Base-by-base conservation (phyloP, 352 stramenopile genomes). In the Phytophthora multivora region DNA sequence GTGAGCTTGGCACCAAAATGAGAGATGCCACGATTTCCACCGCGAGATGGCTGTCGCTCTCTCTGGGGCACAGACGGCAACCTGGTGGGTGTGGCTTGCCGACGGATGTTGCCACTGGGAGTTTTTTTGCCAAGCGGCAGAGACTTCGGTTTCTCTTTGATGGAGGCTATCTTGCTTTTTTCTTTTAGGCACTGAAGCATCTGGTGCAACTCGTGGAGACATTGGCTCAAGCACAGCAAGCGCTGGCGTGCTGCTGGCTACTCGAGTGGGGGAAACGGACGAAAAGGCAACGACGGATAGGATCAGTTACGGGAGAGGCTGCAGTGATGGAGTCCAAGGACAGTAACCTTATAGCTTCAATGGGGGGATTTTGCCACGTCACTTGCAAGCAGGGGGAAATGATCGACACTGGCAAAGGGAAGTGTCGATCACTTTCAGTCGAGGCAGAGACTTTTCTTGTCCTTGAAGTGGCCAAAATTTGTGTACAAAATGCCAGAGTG, bases 101-200 rank as follows among this genome's bases (percentile, higher is more conserved):
- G 38, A 25, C 23, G 53, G 42, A 54, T 55, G 54, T 54, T 43
- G 30, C 47, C 30, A 10, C 10, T 26, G 46, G 41, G 21, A 31
- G 54, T 54, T 58, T 71, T 59, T 55, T 36, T 45, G 18, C 16
- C 10, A 4, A 52, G 50, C 38, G 63, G 63, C 57, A 71, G 49
- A 71, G 63, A 46, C 63, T 63, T 18, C 58, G 18, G 51, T 72
- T 68, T 72, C 63, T 56, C 57, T 16, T 31, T 53, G 53, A 47
- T 31, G 23, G 38, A 43, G 19, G 26, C 47, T 31, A 46, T 8
- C 30, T 51, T 50, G 25, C 26, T 43, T 38, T 10, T 31, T 31
- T 15, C 18, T 25, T 43, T 51, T 63, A 61, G 50, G 42, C 41
- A 23, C 35, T 21, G 41, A 30, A 31, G 28, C 63, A 71, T 67